Conservation (phyloP, 208 protist species). For the Leishmania turanica region DNA sequence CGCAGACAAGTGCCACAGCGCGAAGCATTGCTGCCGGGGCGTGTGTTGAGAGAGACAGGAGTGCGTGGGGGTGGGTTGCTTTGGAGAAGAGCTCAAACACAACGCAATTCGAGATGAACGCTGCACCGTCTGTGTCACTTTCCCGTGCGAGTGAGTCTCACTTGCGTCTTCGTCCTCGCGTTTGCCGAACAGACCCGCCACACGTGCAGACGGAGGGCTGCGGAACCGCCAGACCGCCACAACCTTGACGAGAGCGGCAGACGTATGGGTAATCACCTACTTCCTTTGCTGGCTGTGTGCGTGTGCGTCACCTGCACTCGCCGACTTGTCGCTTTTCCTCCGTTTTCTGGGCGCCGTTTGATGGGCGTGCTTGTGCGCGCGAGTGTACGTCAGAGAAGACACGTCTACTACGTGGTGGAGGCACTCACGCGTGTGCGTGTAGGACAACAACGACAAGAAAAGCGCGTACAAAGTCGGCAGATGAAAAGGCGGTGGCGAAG, state of each 20-base stretch:
- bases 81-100: not conserved
- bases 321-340: too few relatives aligned
- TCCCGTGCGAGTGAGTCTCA: not conserved
- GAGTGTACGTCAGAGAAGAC: not conserved
- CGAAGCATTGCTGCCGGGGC: not conserved
- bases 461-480: not conserved
- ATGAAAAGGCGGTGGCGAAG: not conserved
- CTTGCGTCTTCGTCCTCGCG: not conserved
- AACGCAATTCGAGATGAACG: not conserved
- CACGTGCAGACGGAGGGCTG: not conserved
- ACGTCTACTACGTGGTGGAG: not conserved
- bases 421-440: not conserved
- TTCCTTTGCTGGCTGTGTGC: not conserved
- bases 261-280: not conserved
- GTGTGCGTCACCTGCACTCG: not conserved
- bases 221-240: not conserved
- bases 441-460: too few relatives aligned
- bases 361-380: not conserved
- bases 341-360: not conserved
- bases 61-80: too few relatives aligned
- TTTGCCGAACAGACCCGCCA: not conserved
- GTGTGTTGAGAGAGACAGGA: too few relatives aligned
- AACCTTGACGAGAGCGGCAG: not conserved
- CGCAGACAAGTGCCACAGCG: not conserved
- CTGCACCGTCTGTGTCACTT: not conserved